Evolutionary conservation across 2,329 filamentous ascomycete genomes (phyloP).

Genomic region (Byssochlamys sp.): DNA sequence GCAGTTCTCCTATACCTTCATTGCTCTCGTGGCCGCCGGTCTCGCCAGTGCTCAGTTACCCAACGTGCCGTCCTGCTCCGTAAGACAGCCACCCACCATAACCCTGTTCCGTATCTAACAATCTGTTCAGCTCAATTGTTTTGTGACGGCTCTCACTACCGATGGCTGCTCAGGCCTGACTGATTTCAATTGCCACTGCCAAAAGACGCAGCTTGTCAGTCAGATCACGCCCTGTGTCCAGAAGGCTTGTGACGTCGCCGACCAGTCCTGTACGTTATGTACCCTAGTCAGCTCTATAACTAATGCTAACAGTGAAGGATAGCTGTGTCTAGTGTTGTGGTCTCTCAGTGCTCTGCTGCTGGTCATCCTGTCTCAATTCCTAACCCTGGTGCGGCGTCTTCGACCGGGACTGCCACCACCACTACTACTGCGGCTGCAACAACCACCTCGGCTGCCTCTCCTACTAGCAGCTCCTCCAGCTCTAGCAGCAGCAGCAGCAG

Average conservation of each 20-base stretch:
- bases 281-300: not conserved
- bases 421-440: not conserved
- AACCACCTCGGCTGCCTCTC: not conserved
- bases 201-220: constrained; percentile 34
- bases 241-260: constrained; percentile 28
- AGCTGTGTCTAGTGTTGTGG: constrained; percentile 30
- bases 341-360: constrained; percentile 23
- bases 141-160: constrained; percentile 30
- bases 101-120: not conserved
- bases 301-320: not conserved
- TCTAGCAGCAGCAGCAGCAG: not conserved
- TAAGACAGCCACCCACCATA: constrained; percentile 17
- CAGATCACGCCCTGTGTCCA: constrained; percentile 40
- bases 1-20: constrained; percentile 21
- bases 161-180: constrained; percentile 39
- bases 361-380: constrained; percentile 30
- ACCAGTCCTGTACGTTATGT: constrained; percentile 28
- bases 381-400: constrained; percentile 12
- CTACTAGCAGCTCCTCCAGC: not conserved
- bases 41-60: constrained; percentile 39
- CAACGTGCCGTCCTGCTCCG: constrained; percentile 39
- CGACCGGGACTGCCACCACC: not conserved
- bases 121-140: constrained; percentile 35
- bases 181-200: constrained; percentile 44
- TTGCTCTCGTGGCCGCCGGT: constrained; percentile 34